A percentile compares a stretch with the other conserved stretches of the same genome.
Conservation (phyloP, 441 rosid genomes). For the Erysimum cheiri region DNA sequence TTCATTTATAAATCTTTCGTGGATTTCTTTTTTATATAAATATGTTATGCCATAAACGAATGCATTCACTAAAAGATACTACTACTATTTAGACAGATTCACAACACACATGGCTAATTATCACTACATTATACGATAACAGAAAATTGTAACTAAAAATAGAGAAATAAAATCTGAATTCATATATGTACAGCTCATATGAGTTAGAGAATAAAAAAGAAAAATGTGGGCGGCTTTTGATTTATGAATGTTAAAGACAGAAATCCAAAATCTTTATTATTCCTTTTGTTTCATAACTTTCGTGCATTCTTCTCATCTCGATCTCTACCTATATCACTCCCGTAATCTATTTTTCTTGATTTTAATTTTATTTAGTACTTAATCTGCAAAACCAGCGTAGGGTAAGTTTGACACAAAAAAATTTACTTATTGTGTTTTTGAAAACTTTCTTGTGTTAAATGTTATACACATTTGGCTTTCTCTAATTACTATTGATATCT, state of each 20-base stretch:
- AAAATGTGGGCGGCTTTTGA: background rate
- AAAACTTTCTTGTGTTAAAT: background rate
- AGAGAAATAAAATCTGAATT: background rate
- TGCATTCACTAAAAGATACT: background rate
- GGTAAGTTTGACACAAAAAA: background rate
- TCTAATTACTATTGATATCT: background rate
- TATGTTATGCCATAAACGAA: background rate
- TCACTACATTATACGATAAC: conserved; percentile 4
- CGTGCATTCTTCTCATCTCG: background rate
- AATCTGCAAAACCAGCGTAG: background rate
- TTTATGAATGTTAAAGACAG: background rate
- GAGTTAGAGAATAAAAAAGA: background rate
- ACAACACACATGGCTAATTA: background rate
- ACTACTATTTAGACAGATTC: conserved; percentile 1
- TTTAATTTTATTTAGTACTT: too few species aligned
- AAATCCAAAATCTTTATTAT: conserved; percentile 17
- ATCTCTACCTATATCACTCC: background rate
- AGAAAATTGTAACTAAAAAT: background rate
- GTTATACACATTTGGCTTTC: background rate
- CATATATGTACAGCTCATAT: conserved; percentile 15
- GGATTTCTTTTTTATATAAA: background rate
- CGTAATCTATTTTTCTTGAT: background rate
- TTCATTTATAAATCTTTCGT: background rate
- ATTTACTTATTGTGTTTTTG: background rate
- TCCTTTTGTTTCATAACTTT: background rate